A percentile compares a stretch with the other conserved stretches of the same genome.
These are phyloP conservation scores for Rickenella mellea DNA, from an alignment of 768 basidiomycete species.

Conservation along the genomic window DNA sequence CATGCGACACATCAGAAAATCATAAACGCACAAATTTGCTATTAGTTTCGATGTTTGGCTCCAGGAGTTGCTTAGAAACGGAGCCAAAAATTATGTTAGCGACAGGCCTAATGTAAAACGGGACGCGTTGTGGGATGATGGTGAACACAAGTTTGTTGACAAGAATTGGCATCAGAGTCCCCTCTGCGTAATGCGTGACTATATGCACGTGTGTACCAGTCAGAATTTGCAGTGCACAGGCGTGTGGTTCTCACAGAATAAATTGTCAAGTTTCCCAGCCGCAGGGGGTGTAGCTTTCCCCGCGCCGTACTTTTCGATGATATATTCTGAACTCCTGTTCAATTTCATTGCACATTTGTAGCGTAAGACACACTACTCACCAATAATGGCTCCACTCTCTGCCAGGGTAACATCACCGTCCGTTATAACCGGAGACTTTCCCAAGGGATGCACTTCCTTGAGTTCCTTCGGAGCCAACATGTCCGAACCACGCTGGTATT, in stretches of 20 bases:
- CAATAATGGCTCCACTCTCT: constrained; percentile 35
- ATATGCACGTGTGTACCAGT: not conserved
- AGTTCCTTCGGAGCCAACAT: constrained; percentile 28
- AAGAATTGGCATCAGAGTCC: constrained; percentile 24
- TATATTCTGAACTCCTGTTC: constrained; percentile 24
- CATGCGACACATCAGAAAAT: not conserved
- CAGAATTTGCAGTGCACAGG: not conserved
- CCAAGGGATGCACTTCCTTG: constrained; percentile 29
- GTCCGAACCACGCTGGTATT: constrained; percentile 23
- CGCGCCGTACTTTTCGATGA: constrained; percentile 30
- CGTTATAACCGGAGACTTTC: constrained; percentile 38
- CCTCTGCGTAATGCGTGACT: constrained; percentile 25
- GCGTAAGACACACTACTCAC: constrained; percentile 14
- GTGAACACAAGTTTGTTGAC: constrained; percentile 21
- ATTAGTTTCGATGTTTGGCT: constrained; percentile 18
- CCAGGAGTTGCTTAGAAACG: constrained; percentile 12
- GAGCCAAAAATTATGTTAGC: constrained; percentile 8
- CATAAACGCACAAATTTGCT: constrained; percentile 16
- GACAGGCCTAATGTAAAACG: constrained; percentile 23
- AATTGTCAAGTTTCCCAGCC: constrained; percentile 23
- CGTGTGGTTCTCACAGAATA: constrained; percentile 22
- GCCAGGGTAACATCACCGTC: constrained; percentile 34
- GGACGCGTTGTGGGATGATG: constrained; percentile 19
- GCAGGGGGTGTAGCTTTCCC: constrained; percentile 13
- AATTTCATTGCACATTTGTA: not conserved